Evolutionary conservation across 2,329 filamentous ascomycete genomes (phyloP), one percentile per base, ranked within the genome.

Genomic region (Cladobotryum protrusum): DNA sequence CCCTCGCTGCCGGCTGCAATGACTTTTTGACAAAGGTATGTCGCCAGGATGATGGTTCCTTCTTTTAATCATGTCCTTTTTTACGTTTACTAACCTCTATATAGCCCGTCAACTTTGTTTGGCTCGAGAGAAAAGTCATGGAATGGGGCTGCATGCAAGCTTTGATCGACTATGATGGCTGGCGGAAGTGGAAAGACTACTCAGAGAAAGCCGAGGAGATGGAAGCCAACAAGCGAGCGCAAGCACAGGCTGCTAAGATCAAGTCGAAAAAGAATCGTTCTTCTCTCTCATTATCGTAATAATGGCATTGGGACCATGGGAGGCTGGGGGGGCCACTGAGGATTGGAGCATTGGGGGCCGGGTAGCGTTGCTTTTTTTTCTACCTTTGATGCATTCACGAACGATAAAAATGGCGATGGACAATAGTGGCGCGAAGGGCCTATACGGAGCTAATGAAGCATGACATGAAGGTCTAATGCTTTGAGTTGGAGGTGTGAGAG

Each of bases 81-180:
- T 14, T 12, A 44, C 17, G 5, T 35, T 34, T 7, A 14, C 39
- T 20, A 45, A 8, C 3, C 15, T 15, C 43, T 50, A 34, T 37
- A 40, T 63, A 96, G 89, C 93, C 93, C 17, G 92, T 99, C 58
- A 95, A 95, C 66, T 96, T 96, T 64, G 87, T 95, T 52, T 99
- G 92, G 91, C 81, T 99, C 20, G 89, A 96, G 67, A 83, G 92
- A 51, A 99, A 99, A 68, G 91, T 97, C 59, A 96, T 95, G 72
- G 93, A 99, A 75, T 99, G 93, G 93, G 93, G 93, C 50, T 97
- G 93, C 73, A 99, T 99, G 93, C 93, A 97, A 73, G 93, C 93
- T 9, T 78, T 99, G 19, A 97, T 99, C 62, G 93, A 99, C 72
- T 97, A 93, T 65, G 92, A 97, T 66, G 93, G 93, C 54, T 99